Percentiles rank a stretch among this genome's conserved stretches.
phyloP scores from a whole-genome alignment of 495 filamentous ascomycete genomes.

The Aspergillus carlsbadensis region DNA sequence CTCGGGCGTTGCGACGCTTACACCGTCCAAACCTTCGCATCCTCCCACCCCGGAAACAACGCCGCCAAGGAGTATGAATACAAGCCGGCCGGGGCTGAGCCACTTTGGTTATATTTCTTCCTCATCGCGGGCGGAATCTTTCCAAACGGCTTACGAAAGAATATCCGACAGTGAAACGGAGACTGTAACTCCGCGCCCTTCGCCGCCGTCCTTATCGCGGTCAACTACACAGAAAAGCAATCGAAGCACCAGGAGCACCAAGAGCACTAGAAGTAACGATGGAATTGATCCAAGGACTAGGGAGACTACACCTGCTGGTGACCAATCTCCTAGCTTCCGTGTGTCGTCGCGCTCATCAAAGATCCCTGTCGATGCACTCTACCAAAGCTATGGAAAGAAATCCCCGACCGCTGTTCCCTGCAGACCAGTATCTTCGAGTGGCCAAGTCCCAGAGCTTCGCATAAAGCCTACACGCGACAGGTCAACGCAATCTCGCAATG shows the following conservation, averaged over 20 bases:
- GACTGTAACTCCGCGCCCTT: constrained; percentile 48
- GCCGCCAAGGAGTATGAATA: constrained; percentile 55
- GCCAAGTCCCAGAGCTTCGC: background rate
- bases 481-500: constrained; percentile 8
- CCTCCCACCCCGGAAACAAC: constrained; percentile 75
- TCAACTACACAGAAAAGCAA: constrained; percentile 32
- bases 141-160: constrained; percentile 68
- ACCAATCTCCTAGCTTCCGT: background rate
- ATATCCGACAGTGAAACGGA: constrained; percentile 65
- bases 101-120: constrained; percentile 33
- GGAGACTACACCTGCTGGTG: background rate
- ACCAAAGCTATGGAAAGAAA: background rate
- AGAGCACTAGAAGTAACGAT: background rate
- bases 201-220: constrained; percentile 29
- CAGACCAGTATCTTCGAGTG: background rate
- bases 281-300: background rate
- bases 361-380: background rate
- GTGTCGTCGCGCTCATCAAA: background rate
- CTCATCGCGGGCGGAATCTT: constrained; percentile 66
- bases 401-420: background rate
- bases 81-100: constrained; percentile 42
- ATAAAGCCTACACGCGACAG: constrained; percentile 1
- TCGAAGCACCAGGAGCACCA: background rate
- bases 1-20: constrained; percentile 39
- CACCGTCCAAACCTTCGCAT: constrained; percentile 61